These are phyloP conservation scores for Psilocybe mexicana DNA, from an alignment of 1,284 basidiomycete genomes.

Conservation along the genomic window DNA sequence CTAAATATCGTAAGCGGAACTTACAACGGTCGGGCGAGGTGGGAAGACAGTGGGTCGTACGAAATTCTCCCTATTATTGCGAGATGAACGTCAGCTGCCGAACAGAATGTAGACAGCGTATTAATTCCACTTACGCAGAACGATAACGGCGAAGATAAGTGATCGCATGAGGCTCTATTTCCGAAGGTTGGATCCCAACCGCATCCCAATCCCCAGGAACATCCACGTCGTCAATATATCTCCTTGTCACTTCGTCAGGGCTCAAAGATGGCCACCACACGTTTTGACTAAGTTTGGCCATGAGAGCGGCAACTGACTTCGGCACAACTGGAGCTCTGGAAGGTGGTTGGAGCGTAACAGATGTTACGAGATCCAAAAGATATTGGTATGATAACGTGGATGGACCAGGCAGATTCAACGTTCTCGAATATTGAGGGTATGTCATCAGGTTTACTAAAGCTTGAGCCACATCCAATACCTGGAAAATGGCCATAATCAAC, in stretches of 20 bases:
- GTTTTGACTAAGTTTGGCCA: conserved; percentile 70
- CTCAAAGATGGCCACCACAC: conserved; percentile 94
- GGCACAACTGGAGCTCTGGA: conserved; percentile 76
- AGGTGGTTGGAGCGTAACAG: conserved; percentile 77
- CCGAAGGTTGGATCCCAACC: conserved; percentile 73
- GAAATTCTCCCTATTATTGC: conserved; percentile 48
- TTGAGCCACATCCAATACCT: conserved; percentile 94
- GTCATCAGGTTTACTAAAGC: conserved; percentile 82
- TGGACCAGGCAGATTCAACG: conserved; percentile 87
- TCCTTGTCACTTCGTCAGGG: conserved; percentile 89
- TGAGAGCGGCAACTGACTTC: conserved; percentile 66
- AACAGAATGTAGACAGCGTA: conserved; percentile 1
- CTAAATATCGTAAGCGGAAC: conserved; percentile 19
- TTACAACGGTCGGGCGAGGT: conserved; percentile 37
- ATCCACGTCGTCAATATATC: conserved; percentile 84
- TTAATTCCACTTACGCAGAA: conserved; percentile 58
- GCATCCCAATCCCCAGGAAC: conserved; percentile 64
- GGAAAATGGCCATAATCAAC: conserved; percentile 15
- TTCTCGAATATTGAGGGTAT: conserved; percentile 62
- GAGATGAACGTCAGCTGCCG: conserved; percentile 16
- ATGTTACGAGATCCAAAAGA: conserved; percentile 80
- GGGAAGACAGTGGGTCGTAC: conserved; percentile 55
- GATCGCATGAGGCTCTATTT: conserved; percentile 90
- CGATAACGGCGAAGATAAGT: conserved; percentile 91
- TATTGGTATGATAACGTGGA: conserved; percentile 85